Base-by-base conservation (phyloP, 306 rosid species). In the Ochetophila trinervis region DNA sequence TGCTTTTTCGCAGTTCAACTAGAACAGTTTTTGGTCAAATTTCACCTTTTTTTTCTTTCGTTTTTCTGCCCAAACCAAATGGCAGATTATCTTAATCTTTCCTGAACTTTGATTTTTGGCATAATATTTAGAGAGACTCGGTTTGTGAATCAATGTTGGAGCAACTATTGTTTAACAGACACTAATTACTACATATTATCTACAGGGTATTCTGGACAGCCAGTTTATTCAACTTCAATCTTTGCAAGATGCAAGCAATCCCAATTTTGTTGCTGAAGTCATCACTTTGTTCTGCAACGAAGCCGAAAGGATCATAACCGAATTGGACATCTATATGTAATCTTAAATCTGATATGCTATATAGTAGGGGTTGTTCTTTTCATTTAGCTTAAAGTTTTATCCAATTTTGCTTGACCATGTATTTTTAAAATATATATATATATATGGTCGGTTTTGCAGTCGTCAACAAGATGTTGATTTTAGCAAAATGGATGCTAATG, bases 191-290 rank as follows among this genome's bases (percentile, higher is more conserved):
- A 42, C 0, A 14, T 0, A n/a, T 12, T 27, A 10, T 58, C 23
- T 56, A n/a, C 80, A 76, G 63, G 80, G 63, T 10, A 50, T 70
- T 5, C 21, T 76, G 57, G 63, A 70, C 30, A 8, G n/a, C 62
- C 71, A 58, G 52, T 76, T 76, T 59, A 48, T 63, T 19, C 67
- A 51, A 10, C 49, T 64, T 51, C 80, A 70, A 65, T 59, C 22
- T 20, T 34, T 70, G 34, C 66, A 70, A 59, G 70, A 44, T 30
- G 32, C 45, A 51, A 53, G 14, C 32, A 42, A n/a, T 59, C 80
- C 76, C 40, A 64, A 65, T 20, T 59, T 76, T 64, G 68, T 76
- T 8, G 30, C 53, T 5, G 52, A 59, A 58, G 50, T 70, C 4
- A 51, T 70, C 21, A 57, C 34, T 11, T 45, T 59, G 34, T 76